phyloP scores from a whole-genome alignment of 495 filamentous ascomycete species.

The Penicillium diatomitis region DNA sequence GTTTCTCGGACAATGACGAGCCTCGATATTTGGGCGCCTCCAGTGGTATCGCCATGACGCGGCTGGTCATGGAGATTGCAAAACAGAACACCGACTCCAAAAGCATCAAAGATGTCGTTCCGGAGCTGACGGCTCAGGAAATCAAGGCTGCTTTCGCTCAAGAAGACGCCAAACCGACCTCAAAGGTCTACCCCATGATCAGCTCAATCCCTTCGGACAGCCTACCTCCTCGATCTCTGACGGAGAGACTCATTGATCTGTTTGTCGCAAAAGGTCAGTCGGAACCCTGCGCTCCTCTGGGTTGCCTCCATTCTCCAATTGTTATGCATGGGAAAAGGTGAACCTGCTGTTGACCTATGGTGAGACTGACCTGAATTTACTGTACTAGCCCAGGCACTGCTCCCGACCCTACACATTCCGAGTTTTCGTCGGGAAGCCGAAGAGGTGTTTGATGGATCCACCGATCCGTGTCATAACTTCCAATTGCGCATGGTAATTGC shows the following conservation, averaged over 20 bases:
- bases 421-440: constrained; percentile 66
- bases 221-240: constrained; percentile 57
- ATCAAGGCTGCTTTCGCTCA: constrained; percentile 47
- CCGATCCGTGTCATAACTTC: constrained; percentile 76
- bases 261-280: constrained; percentile 71
- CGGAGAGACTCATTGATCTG: constrained; percentile 64
- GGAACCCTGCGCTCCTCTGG: neutral
- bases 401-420: constrained; percentile 77
- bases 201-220: constrained; percentile 61
- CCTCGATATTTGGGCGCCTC: constrained; percentile 83
- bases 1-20: constrained; percentile 71
- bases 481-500: constrained; percentile 81
- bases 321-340: too few relatives aligned
- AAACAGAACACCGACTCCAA: constrained; percentile 78
- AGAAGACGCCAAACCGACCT: constrained; percentile 52
- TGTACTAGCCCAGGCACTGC: constrained; percentile 67
- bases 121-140: constrained; percentile 51
- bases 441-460: constrained; percentile 66
- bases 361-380: constrained; percentile 4
- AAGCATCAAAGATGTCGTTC: constrained; percentile 80
- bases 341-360: too few relatives aligned
- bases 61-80: constrained; percentile 88
- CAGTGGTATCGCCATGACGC: constrained; percentile 88
- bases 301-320: too few relatives aligned
- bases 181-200: constrained; percentile 67